These are phyloP conservation scores for Diacronema lutheri DNA, from an alignment of 78 protist species.

Conservation along the genomic window DNA sequence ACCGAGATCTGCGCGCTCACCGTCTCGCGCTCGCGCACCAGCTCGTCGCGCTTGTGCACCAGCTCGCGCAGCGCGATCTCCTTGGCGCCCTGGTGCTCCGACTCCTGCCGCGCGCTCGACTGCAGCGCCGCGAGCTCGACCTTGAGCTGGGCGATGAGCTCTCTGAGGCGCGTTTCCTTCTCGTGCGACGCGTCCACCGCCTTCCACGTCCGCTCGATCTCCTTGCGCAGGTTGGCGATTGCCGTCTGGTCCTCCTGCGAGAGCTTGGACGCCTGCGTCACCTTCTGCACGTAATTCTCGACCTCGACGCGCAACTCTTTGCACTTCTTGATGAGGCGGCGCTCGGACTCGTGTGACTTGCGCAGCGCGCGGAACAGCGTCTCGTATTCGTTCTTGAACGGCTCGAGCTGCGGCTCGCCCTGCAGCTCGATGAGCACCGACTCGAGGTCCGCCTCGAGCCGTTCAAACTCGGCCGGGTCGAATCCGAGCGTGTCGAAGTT, in stretches of 20 bases:
- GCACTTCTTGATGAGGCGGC: slow-evolving; percentile 71
- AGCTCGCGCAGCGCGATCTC: slow-evolving; percentile 76
- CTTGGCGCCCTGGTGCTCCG: slow-evolving; percentile 67
- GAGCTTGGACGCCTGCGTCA: slow-evolving; percentile 53
- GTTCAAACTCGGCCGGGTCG: neutral
- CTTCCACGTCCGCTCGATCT: slow-evolving; percentile 78
- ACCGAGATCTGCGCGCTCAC: neutral
- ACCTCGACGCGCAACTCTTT: slow-evolving; percentile 58
- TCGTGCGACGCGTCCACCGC: slow-evolving; percentile 79
- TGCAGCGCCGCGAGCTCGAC: slow-evolving; percentile 64
- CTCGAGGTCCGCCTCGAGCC: neutral
- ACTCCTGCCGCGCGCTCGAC: slow-evolving; percentile 64
- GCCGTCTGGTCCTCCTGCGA: slow-evolving; percentile 76
- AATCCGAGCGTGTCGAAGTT: neutral
- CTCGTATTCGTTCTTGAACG: slow-evolving; percentile 77
- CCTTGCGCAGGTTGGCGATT: slow-evolving; percentile 67
- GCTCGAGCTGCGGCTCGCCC: slow-evolving; percentile 71
- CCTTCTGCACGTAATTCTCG: slow-evolving; percentile 69
- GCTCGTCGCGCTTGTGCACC: slow-evolving; percentile 59
- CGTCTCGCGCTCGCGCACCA: slow-evolving; percentile 38
- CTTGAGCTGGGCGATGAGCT: slow-evolving; percentile 71
- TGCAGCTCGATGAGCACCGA: slow-evolving; percentile 63
- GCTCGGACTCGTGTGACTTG: slow-evolving; percentile 80
- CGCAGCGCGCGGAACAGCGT: slow-evolving; percentile 71
- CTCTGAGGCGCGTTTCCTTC: slow-evolving; percentile 77